Conservation (phyloP, 2,329 filamentous ascomycete species). For the Colletotrichum sidae region DNA sequence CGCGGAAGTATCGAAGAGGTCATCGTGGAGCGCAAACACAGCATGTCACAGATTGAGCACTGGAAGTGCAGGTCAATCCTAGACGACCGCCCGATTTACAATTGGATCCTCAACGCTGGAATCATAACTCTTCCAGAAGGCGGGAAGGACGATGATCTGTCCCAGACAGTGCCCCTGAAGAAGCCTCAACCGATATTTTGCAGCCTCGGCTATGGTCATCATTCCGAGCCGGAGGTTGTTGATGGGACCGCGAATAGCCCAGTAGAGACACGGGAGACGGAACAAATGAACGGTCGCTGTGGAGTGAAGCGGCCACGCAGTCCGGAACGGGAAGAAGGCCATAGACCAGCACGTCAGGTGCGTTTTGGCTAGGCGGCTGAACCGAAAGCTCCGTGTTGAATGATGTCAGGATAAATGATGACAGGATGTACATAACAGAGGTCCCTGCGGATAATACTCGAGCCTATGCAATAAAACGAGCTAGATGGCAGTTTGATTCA, state of each 20-base stretch:
- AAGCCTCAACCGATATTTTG: slow-evolving; percentile 64
- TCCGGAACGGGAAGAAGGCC: slow-evolving; percentile 31
- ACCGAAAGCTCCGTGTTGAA: too few relatives aligned
- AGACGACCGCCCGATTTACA: slow-evolving; percentile 67
- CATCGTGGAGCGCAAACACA: slow-evolving; percentile 78
- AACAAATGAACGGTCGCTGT: neutral
- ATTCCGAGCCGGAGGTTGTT: slow-evolving; percentile 61
- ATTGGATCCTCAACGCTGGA: slow-evolving; percentile 67
- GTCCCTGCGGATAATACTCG: too few relatives aligned
- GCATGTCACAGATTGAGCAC: slow-evolving; percentile 79
- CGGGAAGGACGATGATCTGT: slow-evolving; percentile 46
- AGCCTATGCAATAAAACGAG: too few relatives aligned
- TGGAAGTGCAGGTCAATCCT: slow-evolving; percentile 66
- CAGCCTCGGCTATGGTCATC: slow-evolving; percentile 54
- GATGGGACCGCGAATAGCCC: too few relatives aligned
- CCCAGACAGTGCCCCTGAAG: slow-evolving; percentile 61
- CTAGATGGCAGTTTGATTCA: too few relatives aligned
- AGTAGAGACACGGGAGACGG: too few relatives aligned
- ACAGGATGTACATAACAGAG: too few relatives aligned
- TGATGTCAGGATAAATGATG: neutral
- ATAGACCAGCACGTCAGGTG: neutral
- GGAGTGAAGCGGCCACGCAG: slow-evolving; percentile 41
- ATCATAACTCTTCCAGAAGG: slow-evolving; percentile 52
- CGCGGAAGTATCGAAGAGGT: slow-evolving; percentile 85
- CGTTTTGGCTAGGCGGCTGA: neutral